Evolutionary conservation across 2,329 filamentous ascomycete species (phyloP), one percentile per base, ranked within the genome.

Genomic region (Colletotrichum acutatum): DNA sequence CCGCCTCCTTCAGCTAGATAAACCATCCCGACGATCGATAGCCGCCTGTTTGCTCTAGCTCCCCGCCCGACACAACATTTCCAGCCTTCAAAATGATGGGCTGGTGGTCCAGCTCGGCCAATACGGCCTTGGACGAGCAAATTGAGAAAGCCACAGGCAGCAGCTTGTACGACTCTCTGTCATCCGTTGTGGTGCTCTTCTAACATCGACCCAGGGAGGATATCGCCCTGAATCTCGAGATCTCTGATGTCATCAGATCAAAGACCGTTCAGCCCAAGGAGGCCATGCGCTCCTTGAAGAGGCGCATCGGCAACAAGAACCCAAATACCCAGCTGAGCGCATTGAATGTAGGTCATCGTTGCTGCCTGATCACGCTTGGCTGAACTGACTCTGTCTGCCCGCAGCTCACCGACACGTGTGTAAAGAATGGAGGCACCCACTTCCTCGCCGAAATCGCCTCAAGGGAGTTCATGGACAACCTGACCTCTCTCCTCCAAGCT

Each of bases 201-300:
- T 82, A 74, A 82, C 74, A 32, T 37, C 54, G 46, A 58, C 70
- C 22, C 78, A 97, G 95, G 77, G 95, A 99, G 85, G 96, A 99
- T 80, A 98, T 99, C 82, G 93, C 97, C 53, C 90, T 98, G 77
- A 98, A 98, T 82, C 92, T 99, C 80, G 97, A 99, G 84, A 98
- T 99, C 78, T 98, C 96, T 82, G 97, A 99, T 86, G 88, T 97
- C 78, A 98, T 99, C 83, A 91, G 97, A 78, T 98, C 95, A 79
- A 98, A 98, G 87, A 97, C 95, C 22, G 96, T 99, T 63, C 95
- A 95, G 82, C 96, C 97, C 66, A 98, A 96, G 84, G 97, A 99
- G 84, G 97, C 97, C 75, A 99, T 99, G 97, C 94, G 95, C 82
- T 96, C 95, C 56, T 87, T 99, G 79, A 98, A 98, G 86, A 91